Percentiles rank a stretch among this genome's conserved stretches.
These are phyloP conservation scores for Podosphaera aphanis DNA, from an alignment of 2,329 filamentous ascomycete genomes.

Conservation along the genomic window DNA sequence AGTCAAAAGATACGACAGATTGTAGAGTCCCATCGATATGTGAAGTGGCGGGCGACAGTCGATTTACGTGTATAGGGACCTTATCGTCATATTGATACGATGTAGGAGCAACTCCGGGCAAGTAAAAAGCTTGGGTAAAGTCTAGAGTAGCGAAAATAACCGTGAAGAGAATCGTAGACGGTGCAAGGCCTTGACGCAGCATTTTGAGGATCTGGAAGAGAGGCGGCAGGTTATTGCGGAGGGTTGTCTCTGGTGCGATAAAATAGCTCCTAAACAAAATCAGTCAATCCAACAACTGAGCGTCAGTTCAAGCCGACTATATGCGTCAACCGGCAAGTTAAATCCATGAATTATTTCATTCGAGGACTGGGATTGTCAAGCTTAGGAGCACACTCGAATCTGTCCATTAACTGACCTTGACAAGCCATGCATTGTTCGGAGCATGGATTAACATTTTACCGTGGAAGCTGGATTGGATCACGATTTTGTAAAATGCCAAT, in stretches of 20 bases:
- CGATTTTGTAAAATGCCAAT: neutral
- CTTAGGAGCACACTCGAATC: neutral
- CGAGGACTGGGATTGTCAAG: neutral
- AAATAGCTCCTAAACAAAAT: neutral
- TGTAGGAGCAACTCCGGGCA: conserved; percentile 83
- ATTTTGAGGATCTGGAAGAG: conserved; percentile 9
- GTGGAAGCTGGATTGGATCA: neutral
- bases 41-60: conserved; percentile 64
- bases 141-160: conserved; percentile 27
- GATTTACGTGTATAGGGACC: conserved; percentile 81
- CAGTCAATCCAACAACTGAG: neutral
- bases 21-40: conserved; percentile 57
- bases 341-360: neutral
- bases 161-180: conserved; percentile 25
- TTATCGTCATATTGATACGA: conserved; percentile 61
- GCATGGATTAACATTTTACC: neutral
- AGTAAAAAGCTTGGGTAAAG: conserved; percentile 59
- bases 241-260: neutral
- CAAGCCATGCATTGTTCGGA: neutral
- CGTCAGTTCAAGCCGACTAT: neutral
- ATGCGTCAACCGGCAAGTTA: neutral
- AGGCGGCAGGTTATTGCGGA: neutral
- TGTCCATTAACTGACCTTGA: neutral
- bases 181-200: conserved; percentile 13
- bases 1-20: conserved; percentile 89